Evolutionary conservation across 257 asterid genomes (phyloP).

Genomic region (Solanum paucissectum): DNA sequence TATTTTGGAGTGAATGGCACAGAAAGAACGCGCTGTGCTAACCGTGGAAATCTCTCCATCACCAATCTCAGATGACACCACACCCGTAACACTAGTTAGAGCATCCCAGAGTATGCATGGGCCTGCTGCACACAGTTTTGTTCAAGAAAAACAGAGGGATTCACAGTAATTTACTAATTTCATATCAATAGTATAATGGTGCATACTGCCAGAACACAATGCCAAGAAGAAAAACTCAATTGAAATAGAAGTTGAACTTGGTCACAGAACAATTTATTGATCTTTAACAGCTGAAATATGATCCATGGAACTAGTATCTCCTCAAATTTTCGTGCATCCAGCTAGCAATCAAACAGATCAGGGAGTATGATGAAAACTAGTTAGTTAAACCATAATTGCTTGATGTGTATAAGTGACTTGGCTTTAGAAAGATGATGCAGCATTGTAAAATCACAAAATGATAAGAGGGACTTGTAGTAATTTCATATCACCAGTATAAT

Average conservation of each 20-base stretch:
- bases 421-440: not conserved
- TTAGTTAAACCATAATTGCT: not conserved
- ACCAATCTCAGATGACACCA: not conserved
- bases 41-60: conserved; percentile 51
- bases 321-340: not conserved
- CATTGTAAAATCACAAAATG: not conserved
- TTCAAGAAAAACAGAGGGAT: not conserved
- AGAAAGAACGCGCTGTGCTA: conserved; percentile 30
- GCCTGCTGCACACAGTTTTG: not conserved
- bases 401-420: not conserved
- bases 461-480: not conserved
- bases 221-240: not conserved
- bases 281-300: not conserved
- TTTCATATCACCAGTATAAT: not conserved
- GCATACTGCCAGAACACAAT: not conserved
- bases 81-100: not conserved
- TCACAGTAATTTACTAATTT: not conserved
- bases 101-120: not conserved
- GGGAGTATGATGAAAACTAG: not conserved
- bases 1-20: conserved; percentile 13
- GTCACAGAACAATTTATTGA: not conserved
- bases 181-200: not conserved
- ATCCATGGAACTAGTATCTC: not conserved
- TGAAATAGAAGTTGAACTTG: not conserved
- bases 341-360: not conserved